These are phyloP conservation scores for Saccharomycopsis vini DNA, from an alignment of 805 yeast species.

Conservation along the genomic window DNA sequence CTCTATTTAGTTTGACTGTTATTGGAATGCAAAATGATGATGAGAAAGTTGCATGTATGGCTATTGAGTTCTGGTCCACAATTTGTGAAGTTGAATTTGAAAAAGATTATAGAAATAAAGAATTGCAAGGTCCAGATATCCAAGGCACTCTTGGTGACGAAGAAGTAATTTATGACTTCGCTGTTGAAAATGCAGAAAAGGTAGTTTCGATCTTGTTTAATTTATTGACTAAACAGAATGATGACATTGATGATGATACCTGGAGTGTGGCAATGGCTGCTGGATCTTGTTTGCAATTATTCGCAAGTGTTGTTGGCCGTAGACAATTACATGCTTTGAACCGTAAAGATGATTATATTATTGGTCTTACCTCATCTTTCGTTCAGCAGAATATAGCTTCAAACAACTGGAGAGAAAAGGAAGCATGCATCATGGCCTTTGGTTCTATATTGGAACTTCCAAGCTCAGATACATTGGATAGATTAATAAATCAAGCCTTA, in stretches of 20 bases:
- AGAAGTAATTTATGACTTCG: conserved; percentile 58
- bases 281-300: conserved; percentile 90
- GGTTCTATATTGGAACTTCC: conserved; percentile 97
- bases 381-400: conserved; percentile 65
- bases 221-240: conserved; percentile 80
- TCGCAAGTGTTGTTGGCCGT: conserved; percentile 87
- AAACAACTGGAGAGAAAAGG: conserved; percentile 74
- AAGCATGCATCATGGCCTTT: conserved; percentile 98
- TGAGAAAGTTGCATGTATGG: conserved; percentile 92
- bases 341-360: conserved; percentile 76
- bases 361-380: conserved; percentile 75
- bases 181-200: conserved; percentile 71
- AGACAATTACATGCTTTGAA: too few species aligned
- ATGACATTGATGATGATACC: conserved; percentile 89
- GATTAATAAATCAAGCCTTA: conserved; percentile 72
- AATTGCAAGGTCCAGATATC: conserved; percentile 39
- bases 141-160: conserved; percentile 26
- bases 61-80: conserved; percentile 98
- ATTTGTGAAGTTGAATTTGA: conserved; percentile 97
- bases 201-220: conserved; percentile 80
- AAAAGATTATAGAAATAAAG: conserved; percentile 58
- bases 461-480: conserved; percentile 56
- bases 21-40: conserved; percentile 81
- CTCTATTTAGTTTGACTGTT: conserved; percentile 81
- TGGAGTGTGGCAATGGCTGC: conserved; percentile 99